Evolutionary conservation across 1,284 basidiomycete species (phyloP), one percentile per base, ranked within the genome.

Genomic region (Taiwanofungus camphoratus): DNA sequence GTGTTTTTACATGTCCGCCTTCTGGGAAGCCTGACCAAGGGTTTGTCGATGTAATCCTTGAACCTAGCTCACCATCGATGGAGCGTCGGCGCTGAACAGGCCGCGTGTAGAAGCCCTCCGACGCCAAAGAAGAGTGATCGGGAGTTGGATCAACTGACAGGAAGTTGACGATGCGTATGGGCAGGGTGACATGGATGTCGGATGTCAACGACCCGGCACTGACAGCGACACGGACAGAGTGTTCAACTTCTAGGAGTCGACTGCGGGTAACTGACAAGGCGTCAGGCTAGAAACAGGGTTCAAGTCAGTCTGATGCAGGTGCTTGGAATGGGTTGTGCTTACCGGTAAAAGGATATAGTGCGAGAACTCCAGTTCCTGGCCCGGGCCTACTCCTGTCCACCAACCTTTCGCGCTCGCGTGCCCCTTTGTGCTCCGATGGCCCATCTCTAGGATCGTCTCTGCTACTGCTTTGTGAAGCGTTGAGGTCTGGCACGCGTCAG

Each of bases 391-490:
- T 6, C 91, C 91, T 2, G 79, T 73, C 90, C 91, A 94, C 85
- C 88, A 92, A 0, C 89, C 88, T 56, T 82, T 85, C 4, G 87
- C 84, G 29, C 87, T 92, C 4, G 87, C 84, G 56, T 77, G 72
- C 2, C 84, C 83, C 51, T 77, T 74, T 2, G 77, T 66, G 18
- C 76, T 76, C 35, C 74, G 73, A 44, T 84, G 75, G 9, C 81
- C 78, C 57, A 85, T 79, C 54, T 84, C 77, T 20, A 92, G 70
- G 1, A 69, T 66, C 24, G 76, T 74, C 54, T 84, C 82, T 2
- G 79, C 74, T 1, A 92, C 70, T 51, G 79, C 74, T 57, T 83
- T 87, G 45, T 68, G 67, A n/a, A 65, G 73, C 2, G 79, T 81
- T 21, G 74, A 66, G 1, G 77, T 79, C 58, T 79, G 73, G 54